Evolutionary conservation across 805 yeast genomes (phyloP).

Genomic region (Kodamaea laetipori): DNA sequence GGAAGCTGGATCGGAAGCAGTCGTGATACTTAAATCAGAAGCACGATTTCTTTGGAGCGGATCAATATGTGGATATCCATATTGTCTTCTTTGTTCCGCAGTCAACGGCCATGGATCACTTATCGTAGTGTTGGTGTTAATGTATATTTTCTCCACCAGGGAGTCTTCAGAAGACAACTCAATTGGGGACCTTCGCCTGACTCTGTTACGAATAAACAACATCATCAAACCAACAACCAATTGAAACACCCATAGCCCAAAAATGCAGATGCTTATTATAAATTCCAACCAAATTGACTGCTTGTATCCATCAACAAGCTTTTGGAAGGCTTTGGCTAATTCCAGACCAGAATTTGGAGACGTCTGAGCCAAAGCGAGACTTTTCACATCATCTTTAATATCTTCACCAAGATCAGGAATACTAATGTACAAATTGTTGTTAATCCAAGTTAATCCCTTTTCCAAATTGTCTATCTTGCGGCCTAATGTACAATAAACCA

Average conservation of each 20-base stretch:
- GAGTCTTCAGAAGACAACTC: not conserved
- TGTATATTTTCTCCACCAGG: conserved; percentile 1
- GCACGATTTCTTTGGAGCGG: conserved; percentile 17
- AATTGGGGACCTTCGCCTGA: not conserved
- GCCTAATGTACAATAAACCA: conserved; percentile 79
- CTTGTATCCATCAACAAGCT: conserved; percentile 4
- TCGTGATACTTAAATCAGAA: conserved; percentile 19
- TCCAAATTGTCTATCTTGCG: conserved; percentile 67
- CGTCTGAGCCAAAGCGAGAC: conserved; percentile 2
- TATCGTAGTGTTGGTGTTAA: conserved; percentile 14
- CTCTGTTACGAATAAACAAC: conserved; percentile 1
- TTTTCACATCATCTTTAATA: conserved; percentile 7
- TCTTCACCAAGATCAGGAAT: conserved; percentile 48
- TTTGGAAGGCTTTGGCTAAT: not conserved
- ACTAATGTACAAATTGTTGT: conserved; percentile 57
- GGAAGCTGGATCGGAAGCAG: not conserved
- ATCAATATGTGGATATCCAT: conserved; percentile 30
- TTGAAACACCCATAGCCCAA: conserved; percentile 18
- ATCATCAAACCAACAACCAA: conserved; percentile 10
- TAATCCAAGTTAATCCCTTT: conserved; percentile 77
- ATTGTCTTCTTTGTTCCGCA: conserved; percentile 22
- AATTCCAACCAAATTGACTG: conserved; percentile 14
- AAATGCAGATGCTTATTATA: conserved; percentile 4
- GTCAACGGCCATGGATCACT: conserved; percentile 33
- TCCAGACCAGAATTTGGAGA: not conserved